These are phyloP conservation scores for Aspergillus puulaauensis DNA, from an alignment of 2,329 filamentous ascomycete species.

Conservation along the genomic window DNA sequence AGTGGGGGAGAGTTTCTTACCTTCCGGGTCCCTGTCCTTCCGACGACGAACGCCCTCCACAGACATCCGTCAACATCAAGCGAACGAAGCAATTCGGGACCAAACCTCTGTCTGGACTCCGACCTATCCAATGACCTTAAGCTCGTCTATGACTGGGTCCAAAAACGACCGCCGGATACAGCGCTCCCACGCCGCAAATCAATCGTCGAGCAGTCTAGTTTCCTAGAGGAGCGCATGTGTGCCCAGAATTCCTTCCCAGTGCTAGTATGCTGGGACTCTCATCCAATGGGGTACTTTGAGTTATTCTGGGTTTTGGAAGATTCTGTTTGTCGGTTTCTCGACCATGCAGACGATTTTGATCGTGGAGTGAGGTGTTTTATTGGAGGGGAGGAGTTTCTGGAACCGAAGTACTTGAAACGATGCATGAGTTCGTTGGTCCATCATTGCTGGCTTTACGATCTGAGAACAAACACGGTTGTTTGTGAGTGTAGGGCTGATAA, in stretches of 20 bases:
- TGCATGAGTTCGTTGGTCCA: conserved; percentile 1
- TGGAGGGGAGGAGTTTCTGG: not conserved
- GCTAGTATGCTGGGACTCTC: not conserved
- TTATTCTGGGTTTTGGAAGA: conserved; percentile 4
- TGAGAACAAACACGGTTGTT: not conserved
- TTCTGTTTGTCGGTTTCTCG: not conserved
- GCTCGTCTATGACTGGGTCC: not conserved
- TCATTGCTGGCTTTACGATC: conserved; percentile 1
- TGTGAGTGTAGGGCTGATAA: not conserved
- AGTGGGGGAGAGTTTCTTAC: not conserved
- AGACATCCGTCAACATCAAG: not conserved
- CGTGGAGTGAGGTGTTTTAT: not conserved
- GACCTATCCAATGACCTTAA: not conserved
- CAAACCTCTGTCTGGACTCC: not conserved
- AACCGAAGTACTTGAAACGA: not conserved
- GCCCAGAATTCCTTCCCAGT: not conserved
- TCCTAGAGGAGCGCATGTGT: not conserved
- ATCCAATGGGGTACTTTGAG: not conserved
- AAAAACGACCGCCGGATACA: not conserved
- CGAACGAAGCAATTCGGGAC: not conserved
- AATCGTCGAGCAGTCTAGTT: not conserved
- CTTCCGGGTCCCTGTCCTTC: not conserved
- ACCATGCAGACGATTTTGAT: not conserved
- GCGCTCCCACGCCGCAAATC: not conserved
- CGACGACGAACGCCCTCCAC: not conserved